These are phyloP conservation scores for Entonaema liquescens DNA, from an alignment of 495 filamentous ascomycete genomes.

Conservation along the genomic window DNA sequence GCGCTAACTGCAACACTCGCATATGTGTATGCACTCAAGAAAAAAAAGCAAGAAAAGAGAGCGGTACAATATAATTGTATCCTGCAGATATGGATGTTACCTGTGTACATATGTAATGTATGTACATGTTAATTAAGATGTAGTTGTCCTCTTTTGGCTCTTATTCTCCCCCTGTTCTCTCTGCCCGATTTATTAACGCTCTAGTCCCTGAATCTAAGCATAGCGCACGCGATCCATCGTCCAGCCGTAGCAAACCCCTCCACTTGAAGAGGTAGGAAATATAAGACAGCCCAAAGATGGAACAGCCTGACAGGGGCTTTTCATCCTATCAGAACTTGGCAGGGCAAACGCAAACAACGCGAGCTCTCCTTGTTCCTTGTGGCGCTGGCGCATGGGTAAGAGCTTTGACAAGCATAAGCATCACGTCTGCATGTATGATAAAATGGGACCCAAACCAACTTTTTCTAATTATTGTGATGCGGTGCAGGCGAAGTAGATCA, in stretches of 20 bases:
- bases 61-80: constrained; percentile 36
- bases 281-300: constrained; percentile 15
- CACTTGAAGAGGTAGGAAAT: constrained; percentile 15
- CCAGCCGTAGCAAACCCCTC: constrained; percentile 27
- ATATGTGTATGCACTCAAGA: constrained; percentile 29
- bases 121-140: neutral
- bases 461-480: constrained; percentile 45
- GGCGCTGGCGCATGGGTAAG: constrained; percentile 30
- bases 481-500: constrained; percentile 46
- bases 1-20: constrained; percentile 33
- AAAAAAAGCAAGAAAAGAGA: constrained; percentile 11
- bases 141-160: constrained; percentile 2
- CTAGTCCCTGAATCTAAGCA: constrained; percentile 34
- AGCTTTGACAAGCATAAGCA: constrained; percentile 44
- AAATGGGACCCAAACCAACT: constrained; percentile 43
- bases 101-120: neutral
- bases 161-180: constrained; percentile 3
- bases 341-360: constrained; percentile 40
- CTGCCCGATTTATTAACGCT: constrained; percentile 21
- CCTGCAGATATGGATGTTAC: neutral
- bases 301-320: constrained; percentile 28
- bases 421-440: constrained; percentile 33
- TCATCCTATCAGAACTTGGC: constrained; percentile 34
- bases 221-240: constrained; percentile 33
- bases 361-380: constrained; percentile 24